phyloP scores from a whole-genome alignment of 1,139 yeast genomes.

The Diutina ranongensis region DNA sequence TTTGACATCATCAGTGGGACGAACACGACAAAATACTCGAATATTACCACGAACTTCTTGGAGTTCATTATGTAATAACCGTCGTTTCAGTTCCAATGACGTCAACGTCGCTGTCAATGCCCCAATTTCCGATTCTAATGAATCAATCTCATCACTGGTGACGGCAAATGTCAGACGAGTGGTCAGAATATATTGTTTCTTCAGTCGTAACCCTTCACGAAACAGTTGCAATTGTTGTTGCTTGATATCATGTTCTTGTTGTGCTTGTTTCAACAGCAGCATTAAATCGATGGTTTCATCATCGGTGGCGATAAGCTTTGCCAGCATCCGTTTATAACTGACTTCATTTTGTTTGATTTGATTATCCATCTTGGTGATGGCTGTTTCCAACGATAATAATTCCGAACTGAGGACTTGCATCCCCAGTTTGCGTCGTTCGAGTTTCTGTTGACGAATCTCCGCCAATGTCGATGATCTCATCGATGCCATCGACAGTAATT shows the following conservation, averaged over 20 bases:
- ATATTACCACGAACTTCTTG: slow-evolving; percentile 91
- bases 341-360: slow-evolving; percentile 9
- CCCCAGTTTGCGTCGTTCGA: slow-evolving; percentile 8
- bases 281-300: not conserved
- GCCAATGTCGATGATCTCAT: slow-evolving; percentile 7
- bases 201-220: slow-evolving; percentile 1
- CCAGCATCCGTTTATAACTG: slow-evolving; percentile 7
- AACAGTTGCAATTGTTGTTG: slow-evolving; percentile 4
- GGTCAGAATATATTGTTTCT: slow-evolving; percentile 3
- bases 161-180: not conserved
- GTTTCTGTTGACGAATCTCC: not conserved
- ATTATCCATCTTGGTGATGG: slow-evolving; percentile 8
- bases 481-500: slow-evolving; percentile 13
- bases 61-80: slow-evolving; percentile 61
- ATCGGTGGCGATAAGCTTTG: slow-evolving; percentile 2
- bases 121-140: not conserved
- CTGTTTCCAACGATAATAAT: slow-evolving; percentile 13
- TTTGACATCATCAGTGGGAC: slow-evolving; percentile 36
- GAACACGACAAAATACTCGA: slow-evolving; percentile 77
- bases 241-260: slow-evolving; percentile 5
- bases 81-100: slow-evolving; percentile 26
- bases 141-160: not conserved
- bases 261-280: slow-evolving; percentile 1
- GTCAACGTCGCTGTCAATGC: slow-evolving; percentile 7
- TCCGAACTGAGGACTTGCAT: slow-evolving; percentile 19